These are phyloP conservation scores for Leccinum boreale DNA, from an alignment of 768 basidiomycete genomes.

Conservation along the genomic window DNA sequence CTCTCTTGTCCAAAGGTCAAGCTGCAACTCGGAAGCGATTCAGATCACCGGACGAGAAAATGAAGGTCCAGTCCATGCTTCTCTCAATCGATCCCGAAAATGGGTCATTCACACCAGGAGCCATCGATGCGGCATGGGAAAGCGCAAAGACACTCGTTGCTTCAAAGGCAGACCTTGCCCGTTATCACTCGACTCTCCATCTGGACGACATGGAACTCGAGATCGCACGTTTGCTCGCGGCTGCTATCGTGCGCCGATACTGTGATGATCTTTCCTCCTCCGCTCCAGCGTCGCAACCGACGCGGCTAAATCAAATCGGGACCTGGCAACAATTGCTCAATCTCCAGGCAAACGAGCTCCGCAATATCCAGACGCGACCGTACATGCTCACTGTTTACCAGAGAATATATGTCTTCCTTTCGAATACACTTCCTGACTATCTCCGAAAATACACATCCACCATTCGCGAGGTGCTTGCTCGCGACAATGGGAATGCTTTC, in stretches of 20 bases:
- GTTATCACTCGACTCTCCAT: constrained; percentile 25
- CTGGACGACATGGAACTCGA: constrained; percentile 56
- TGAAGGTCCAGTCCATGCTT: constrained; percentile 19
- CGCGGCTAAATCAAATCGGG: constrained; percentile 1
- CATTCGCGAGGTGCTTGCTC: constrained; percentile 51
- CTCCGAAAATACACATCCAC: constrained; percentile 38
- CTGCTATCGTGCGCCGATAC: constrained; percentile 46
- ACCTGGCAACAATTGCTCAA: constrained; percentile 49
- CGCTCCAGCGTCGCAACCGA: constrained; percentile 1
- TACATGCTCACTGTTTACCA: constrained; percentile 50
- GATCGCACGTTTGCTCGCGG: constrained; percentile 53
- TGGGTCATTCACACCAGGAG: constrained; percentile 34
- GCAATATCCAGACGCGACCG: constrained; percentile 44
- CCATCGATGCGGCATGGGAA: constrained; percentile 47
- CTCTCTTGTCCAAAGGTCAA: constrained; percentile 35
- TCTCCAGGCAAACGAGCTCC: constrained; percentile 58
- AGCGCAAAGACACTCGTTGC: constrained; percentile 32
- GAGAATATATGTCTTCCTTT: constrained; percentile 53
- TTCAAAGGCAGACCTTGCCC: constrained; percentile 22
- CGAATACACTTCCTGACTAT: constrained; percentile 31
- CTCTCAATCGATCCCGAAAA: constrained; percentile 9
- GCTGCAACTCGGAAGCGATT: constrained; percentile 27
- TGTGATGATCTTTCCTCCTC: constrained; percentile 17
- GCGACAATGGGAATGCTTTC: constrained; percentile 66
- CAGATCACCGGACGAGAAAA: constrained; percentile 21